phyloP scores from a whole-genome alignment of 352 stramenopile species.

The Pilasporangium apinafurcum region DNA sequence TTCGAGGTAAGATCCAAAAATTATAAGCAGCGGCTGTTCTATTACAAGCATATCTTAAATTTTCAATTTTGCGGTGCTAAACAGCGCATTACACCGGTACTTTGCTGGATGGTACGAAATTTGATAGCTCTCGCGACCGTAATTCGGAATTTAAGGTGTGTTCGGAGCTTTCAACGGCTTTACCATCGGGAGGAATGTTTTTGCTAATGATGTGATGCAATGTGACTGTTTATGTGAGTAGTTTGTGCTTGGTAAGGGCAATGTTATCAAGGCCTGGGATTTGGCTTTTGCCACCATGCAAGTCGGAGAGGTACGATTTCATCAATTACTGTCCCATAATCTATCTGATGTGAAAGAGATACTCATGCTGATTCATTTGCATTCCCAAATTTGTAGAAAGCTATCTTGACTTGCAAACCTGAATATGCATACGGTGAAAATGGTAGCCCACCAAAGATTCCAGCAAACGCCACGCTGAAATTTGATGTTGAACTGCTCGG shows the following conservation, averaged over 20 bases:
- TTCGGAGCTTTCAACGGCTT: background rate
- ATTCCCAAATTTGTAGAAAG: constrained; percentile 54
- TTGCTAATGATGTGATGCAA: background rate
- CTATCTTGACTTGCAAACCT: constrained; percentile 86
- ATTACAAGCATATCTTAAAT: background rate
- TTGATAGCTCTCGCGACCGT: constrained; percentile 91
- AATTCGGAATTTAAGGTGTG: constrained; percentile 75
- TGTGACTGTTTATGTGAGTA: constrained; percentile 1
- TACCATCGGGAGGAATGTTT: background rate
- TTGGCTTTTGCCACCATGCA: constrained; percentile 92
- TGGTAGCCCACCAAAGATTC: constrained; percentile 92
- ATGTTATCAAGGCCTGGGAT: constrained; percentile 89
- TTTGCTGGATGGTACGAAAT: constrained; percentile 92
- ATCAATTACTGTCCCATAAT: too few relatives aligned
- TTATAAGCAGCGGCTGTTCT: background rate
- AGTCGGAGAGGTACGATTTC: constrained; percentile 81
- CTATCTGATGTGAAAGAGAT: background rate
- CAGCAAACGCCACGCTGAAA: constrained; percentile 89
- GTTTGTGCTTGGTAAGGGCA: constrained; percentile 84
- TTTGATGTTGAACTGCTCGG: constrained; percentile 96
- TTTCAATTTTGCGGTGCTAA: background rate
- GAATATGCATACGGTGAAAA: constrained; percentile 93
- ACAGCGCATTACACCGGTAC: constrained; percentile 94
- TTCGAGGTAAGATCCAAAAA: constrained; percentile 76
- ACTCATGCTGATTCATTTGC: background rate